Base-by-base conservation (phyloP, 2,329 filamentous ascomycete genomes). In the Talaromyces sp. region DNA sequence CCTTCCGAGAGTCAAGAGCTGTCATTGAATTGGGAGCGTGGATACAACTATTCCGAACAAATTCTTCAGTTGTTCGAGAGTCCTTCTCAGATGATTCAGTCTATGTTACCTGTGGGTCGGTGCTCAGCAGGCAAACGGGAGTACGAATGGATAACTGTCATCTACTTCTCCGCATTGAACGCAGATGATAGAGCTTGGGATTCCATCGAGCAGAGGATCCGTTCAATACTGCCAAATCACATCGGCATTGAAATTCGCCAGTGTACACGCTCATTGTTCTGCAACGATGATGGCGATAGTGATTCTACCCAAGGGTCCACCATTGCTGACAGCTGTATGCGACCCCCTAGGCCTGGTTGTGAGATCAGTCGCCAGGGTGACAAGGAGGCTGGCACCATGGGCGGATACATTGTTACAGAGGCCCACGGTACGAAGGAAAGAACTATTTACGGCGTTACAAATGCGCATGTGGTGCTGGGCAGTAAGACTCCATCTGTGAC, bases 221-320 rank as follows among this genome's bases (percentile, higher is more conserved):
- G 43, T 15, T 47, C 61, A 19, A 38, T 64, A 58, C 51, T 64
- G 13, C 61, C 53, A 58, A 22, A 2, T 15, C 29, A 51, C 8
- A 58, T 64, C 10, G 40, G 27, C 27, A 58, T 64, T 58, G 61
- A 64, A 29, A 64, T 64, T 36, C 53, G 40, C 51, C 61, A 64
- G n/a, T 4, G 51, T 10, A 15, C 51, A 58, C 19, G 61, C 13
- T 38, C 53, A 19, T 58, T 64, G 27, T 58, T 58, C 53, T 58
- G 40, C 40, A 34, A 64, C 19, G 51, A 58, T 34, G 31, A 31
- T 31, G 31, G 31, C 10, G 31, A 31, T 10, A 31, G 31, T 53
- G 49, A 53, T 53, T 51, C 47, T 29, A 29, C 19, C 47, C 47
- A 51, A 51, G 5, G 22, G 27, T 51, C 27, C 47, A 27, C 10